These are phyloP conservation scores for Paecilomyces formosus DNA, from an alignment of 2,329 filamentous ascomycete genomes.

Conservation along the genomic window DNA sequence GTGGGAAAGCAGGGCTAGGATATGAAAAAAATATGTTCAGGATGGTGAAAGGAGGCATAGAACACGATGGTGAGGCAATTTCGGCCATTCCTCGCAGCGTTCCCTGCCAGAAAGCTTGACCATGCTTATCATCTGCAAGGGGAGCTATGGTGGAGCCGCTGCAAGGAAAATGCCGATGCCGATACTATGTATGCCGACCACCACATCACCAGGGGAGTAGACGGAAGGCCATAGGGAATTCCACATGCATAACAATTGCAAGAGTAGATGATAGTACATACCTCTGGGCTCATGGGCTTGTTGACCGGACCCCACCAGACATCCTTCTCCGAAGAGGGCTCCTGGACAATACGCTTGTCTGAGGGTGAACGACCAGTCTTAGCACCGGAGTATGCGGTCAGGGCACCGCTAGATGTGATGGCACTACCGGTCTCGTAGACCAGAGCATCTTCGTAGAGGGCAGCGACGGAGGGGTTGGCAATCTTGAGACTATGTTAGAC, in stretches of 20 bases:
- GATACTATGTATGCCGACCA: slow-evolving; percentile 11
- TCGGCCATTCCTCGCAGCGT: background rate
- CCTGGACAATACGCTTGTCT: slow-evolving; percentile 96
- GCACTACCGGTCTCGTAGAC: slow-evolving; percentile 96
- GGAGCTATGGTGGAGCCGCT: background rate
- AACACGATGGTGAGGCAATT: background rate
- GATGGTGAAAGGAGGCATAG: slow-evolving; percentile 1
- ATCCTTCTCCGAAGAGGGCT: slow-evolving; percentile 78
- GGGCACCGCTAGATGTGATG: slow-evolving; percentile 89
- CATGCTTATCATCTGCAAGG: slow-evolving; percentile 1
- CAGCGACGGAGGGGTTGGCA: slow-evolving; percentile 89
- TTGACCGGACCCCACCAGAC: slow-evolving; percentile 99
- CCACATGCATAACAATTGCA: slow-evolving; percentile 4
- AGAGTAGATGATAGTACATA: slow-evolving; percentile 47
- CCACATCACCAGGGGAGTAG: background rate
- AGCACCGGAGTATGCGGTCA: slow-evolving; percentile 95
- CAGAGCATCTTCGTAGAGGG: slow-evolving; percentile 97
- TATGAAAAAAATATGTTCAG: slow-evolving; percentile 7
- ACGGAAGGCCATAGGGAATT: slow-evolving; percentile 5
- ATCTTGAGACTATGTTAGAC: slow-evolving; percentile 36
- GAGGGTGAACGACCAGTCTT: slow-evolving; percentile 96
- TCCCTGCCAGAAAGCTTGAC: background rate
- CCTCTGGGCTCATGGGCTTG: slow-evolving; percentile 95
- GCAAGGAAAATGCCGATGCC: slow-evolving; percentile 3
- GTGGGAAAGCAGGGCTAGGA: background rate